phyloP scores from a whole-genome alignment of 192 early-diverging fungal genomes.

The Podila epigama region DNA sequence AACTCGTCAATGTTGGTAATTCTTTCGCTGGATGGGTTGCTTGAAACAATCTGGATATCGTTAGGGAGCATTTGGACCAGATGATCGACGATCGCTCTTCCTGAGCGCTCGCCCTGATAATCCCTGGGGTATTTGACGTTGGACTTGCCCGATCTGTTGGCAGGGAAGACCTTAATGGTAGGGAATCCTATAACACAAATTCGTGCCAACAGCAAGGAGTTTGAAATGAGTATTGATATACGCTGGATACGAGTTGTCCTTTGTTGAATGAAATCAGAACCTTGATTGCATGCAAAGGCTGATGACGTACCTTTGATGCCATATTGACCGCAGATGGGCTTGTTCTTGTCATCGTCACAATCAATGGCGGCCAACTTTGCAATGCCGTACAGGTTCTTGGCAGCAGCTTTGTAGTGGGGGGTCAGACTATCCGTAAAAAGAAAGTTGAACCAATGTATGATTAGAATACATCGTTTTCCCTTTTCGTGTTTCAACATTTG shows the following conservation, averaged over 20 bases:
- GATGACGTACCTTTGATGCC: conserved; percentile 86
- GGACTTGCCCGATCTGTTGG: conserved; percentile 21
- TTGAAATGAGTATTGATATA: no score
- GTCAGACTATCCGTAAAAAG: conserved; percentile 57
- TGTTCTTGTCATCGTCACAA: conserved; percentile 87
- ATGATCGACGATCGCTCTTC: conserved; percentile 77
- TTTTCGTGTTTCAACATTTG: not conserved
- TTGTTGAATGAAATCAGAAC: no score
- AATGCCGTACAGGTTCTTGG: conserved; percentile 81
- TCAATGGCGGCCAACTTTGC: conserved; percentile 90
- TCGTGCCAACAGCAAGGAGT: no score
- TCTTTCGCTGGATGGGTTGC: conserved; percentile 59
- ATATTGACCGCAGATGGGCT: conserved; percentile 77
- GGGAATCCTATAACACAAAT: conserved; percentile 73
- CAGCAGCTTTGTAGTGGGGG: conserved; percentile 91
- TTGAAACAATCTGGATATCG: conserved; percentile 57
- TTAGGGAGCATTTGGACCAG: conserved; percentile 70
- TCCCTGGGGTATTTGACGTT: conserved; percentile 55
- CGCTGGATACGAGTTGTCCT: no score
- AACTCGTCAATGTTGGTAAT: conserved; percentile 64
- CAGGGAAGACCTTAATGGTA: conserved; percentile 83
- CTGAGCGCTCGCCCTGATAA: conserved; percentile 77
- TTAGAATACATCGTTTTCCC: not conserved
- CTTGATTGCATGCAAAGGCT: not conserved
- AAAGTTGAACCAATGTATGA: not conserved